Base-by-base conservation (phyloP, 176 grass and related monocot species). In the Bonia amplexicaulis region DNA sequence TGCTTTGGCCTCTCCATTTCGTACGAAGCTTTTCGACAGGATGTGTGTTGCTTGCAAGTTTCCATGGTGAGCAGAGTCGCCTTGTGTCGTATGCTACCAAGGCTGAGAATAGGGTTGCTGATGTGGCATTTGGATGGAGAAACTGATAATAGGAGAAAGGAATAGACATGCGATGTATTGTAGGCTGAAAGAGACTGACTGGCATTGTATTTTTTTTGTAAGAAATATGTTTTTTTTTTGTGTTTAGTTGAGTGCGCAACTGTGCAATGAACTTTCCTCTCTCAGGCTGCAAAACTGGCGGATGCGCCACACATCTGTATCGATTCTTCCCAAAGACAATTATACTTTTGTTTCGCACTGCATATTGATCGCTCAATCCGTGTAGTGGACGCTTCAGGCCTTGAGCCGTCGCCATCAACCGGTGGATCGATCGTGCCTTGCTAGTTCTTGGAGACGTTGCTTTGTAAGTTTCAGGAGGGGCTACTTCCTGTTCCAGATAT, bases 31-130 rank as follows among this genome's bases (percentile, higher is more conserved):
- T 78, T 20, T 59, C 41, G 12, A 66, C 74, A 82, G n/a, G 74
- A 66, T 73, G 66, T 39, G 63, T 71, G 71, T 44, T 64, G 31
- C 77, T 76, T 82, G 37, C 59, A 79, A 77, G 60, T 60, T 82
- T 73, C 11, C 20, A 66, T 29, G 9, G 45, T 29, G 59, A 66
- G 22, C 0, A 65, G 19, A 25, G 40, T 26, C 51, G 49, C 42
- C 37, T 74, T 59, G 52, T n/a, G 20, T 54, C 69, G 52, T 55
- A 55, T 6, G 46, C 42, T 58, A 66, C 57, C 19, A 81, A 53
- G 68, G 9, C 27, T 0, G 47, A 66, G 41, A 86, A 61, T 65
- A 79, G 79, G 37, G 54, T 42, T 68, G 66, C 16, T 67, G 79
- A 83, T 73, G 72, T 67, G 79, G 26, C 66, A 9, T 55, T n/a